Evolutionary conservation across 1,284 basidiomycete genomes (phyloP), one percentile per base, ranked within the genome.

Genomic region (Cutaneotrichosporon curvatum): DNA sequence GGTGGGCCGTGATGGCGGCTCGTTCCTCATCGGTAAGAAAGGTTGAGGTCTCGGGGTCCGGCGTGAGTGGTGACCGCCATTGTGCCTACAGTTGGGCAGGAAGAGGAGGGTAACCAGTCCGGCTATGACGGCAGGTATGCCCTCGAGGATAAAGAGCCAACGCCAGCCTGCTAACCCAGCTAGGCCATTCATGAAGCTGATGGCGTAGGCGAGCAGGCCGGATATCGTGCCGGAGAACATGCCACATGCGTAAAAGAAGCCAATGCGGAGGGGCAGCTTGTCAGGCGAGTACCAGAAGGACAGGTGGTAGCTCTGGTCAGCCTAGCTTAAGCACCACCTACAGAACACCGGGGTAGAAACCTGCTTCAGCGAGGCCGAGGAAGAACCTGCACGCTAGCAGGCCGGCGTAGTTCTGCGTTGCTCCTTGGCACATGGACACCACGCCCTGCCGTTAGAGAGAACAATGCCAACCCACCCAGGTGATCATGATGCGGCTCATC

Each of bases 61-160:
- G 23, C 25, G 35, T 47, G 6, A 47, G 46, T 14, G 18, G 4
- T 2, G 10, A n/a, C 1, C 6, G 4, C 10, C 1, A 15, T 9
- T 9, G 2, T 15, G 16, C 42, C 45, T 23, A 48, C 47, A 77
- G 57, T 77, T 73, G 12, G 75, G 74, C n/a, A 76, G 65, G 56
- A 67, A 59, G 45, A 73, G 70, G 46, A 58, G 71, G 35, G 74
- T 61, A 16, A 74, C 35, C 25, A 76, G 22, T 1, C 75, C 74
- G 30, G 68, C 62, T 18, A n/a, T n/a, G n/a, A n/a, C n/a, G n/a
- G n/a, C n/a, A n/a, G n/a, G n/a, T n/a, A 71, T 65, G 43, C 77
- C 77, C 52, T 78, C 77, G 35, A 78, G 64, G 47, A 78, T 67
- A 65, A 78, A 78, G 34, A 65, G 48, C 63, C 61, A 63, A 36